Percentiles rank a stretch among this genome's conserved stretches.
Evolutionary conservation across 2,329 filamentous ascomycete genomes (phyloP).

Genomic region (Ceratocystis albifundus): DNA sequence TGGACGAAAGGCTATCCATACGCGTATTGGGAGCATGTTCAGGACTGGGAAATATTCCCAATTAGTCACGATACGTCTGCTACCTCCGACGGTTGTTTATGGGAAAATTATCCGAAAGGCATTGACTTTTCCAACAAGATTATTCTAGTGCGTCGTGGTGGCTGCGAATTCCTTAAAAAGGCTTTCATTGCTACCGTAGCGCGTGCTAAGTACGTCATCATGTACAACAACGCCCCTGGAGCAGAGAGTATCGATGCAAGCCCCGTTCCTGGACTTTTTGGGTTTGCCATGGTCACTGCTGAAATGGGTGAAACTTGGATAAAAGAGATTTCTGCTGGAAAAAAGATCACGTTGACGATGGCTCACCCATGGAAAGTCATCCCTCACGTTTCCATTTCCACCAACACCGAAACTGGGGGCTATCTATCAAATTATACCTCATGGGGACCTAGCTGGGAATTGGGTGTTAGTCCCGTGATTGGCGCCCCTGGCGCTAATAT

Average conservation of each 20-base stretch:
- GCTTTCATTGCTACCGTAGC: conserved; percentile 40
- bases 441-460: conserved; percentile 52
- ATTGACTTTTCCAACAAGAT: conserved; percentile 40
- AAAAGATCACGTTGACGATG: conserved; percentile 37
- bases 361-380: conserved; percentile 32
- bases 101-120: conserved; percentile 37
- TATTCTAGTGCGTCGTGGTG: conserved; percentile 49
- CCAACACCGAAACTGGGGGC: conserved; percentile 39
- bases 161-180: conserved; percentile 46
- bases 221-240: conserved; percentile 45
- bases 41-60: conserved; percentile 40
- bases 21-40: conserved; percentile 33
- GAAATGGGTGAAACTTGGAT: conserved; percentile 37
- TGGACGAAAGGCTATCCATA: conserved; percentile 35
- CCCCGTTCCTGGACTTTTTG: conserved; percentile 29
- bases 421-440: conserved; percentile 42
- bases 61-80: conserved; percentile 40
- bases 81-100: conserved; percentile 40
- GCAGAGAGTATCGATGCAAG: conserved; percentile 31
- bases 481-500: conserved; percentile 47
- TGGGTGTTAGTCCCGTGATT: conserved; percentile 45
- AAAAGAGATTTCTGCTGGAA: conserved; percentile 33
- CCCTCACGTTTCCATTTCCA: conserved; percentile 28
- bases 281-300: conserved; percentile 34
- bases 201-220: conserved; percentile 49